Conservation (phyloP, 306 rosid species). For the Psophocarpus tetragonolobus region DNA sequence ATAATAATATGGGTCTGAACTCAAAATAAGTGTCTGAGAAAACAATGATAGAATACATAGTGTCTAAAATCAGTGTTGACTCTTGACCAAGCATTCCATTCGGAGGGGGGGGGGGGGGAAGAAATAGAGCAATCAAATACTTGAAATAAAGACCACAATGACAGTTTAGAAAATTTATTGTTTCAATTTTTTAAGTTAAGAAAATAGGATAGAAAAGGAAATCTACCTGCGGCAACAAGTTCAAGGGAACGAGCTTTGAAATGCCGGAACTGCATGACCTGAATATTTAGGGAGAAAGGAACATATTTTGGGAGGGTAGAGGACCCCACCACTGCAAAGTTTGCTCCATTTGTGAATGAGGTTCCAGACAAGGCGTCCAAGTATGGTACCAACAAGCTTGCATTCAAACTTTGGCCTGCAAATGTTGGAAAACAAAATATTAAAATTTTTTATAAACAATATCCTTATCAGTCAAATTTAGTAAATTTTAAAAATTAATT, state of each 20-base stretch:
- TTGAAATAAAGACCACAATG: not conserved
- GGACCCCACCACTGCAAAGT: slow-evolving; percentile 91
- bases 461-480: too few species aligned
- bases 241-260: slow-evolving; percentile 73
- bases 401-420: slow-evolving; percentile 90
- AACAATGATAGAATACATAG: not conserved
- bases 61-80: not conserved
- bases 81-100: not conserved
- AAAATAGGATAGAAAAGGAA: not conserved
- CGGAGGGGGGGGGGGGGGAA: not conserved
- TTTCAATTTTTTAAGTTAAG: not conserved
- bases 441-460: too few species aligned
- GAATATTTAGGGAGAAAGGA: slow-evolving; percentile 84
- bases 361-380: slow-evolving; percentile 70
- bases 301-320: slow-evolving; percentile 76
- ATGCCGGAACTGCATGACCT: slow-evolving; percentile 82
- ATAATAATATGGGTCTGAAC: not conserved
- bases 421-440: slow-evolving; percentile 16
- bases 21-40: not conserved
- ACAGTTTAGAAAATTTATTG: not conserved
- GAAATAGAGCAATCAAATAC: not conserved
- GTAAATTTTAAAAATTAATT: too few species aligned
- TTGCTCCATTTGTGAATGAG: slow-evolving; percentile 81
- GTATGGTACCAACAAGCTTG: slow-evolving; percentile 63
- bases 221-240: slow-evolving; percentile 60